These are phyloP conservation scores for Eimeria necatrix DNA, from an alignment of 169 alveolate genomes.

Conservation along the genomic window DNA sequence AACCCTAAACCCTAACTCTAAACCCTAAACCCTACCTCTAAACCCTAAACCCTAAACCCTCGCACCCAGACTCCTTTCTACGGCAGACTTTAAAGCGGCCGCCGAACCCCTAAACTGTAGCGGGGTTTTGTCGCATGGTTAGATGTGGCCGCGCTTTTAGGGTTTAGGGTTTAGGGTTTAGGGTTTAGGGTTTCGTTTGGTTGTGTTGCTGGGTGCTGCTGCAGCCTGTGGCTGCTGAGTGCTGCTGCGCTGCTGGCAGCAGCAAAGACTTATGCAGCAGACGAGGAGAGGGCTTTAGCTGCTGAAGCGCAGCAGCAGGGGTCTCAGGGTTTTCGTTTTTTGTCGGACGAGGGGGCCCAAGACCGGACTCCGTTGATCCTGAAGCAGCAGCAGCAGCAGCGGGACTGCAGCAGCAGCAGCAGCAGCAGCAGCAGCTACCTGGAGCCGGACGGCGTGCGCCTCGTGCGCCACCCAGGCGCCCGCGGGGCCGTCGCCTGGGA, in stretches of 20 bases:
- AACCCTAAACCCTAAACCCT: too few relatives aligned
- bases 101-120: too few relatives aligned
- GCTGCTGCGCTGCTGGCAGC: slow-evolving; percentile 52
- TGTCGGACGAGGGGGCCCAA: slow-evolving; percentile 50
- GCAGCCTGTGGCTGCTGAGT: slow-evolving; percentile 59
- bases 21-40: too few relatives aligned
- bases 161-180: too few relatives aligned
- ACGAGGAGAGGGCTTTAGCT: slow-evolving; percentile 17
- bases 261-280: slow-evolving; percentile 42
- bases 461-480: too few relatives aligned
- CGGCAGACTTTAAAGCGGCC: too few relatives aligned
- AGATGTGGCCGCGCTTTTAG: too few relatives aligned
- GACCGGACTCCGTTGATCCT: slow-evolving; percentile 57
- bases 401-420: slow-evolving; percentile 21
- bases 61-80: too few relatives aligned
- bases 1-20: too few relatives aligned
- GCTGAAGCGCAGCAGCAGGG: slow-evolving; percentile 6
- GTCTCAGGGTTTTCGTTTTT: not conserved
- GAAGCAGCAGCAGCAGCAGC: slow-evolving; percentile 46
- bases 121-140: too few relatives aligned
- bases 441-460: not conserved
- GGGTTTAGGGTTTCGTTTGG: too few relatives aligned
- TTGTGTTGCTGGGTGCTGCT: not conserved
- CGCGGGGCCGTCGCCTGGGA: too few relatives aligned
- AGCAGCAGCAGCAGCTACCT: slow-evolving; percentile 9